Base-by-base conservation (phyloP, 352 stramenopile genomes). In the Pythium folliculosum region DNA sequence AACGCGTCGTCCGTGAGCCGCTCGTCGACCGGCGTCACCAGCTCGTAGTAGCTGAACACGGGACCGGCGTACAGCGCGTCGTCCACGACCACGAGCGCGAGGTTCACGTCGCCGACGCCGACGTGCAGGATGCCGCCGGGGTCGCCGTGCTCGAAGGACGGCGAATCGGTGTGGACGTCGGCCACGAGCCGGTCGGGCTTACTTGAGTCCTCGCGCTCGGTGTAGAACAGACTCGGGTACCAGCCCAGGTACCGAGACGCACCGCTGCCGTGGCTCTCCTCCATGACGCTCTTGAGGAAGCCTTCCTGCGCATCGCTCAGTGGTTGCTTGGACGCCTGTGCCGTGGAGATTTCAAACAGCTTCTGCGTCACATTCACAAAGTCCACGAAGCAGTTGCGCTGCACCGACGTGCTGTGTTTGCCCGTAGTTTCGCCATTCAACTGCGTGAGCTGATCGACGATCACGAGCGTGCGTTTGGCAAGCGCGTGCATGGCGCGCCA, bases 1-100 rank as follows among this genome's bases (percentile, higher is more conserved):
- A 78, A 76, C n/a, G 75, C 68, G 0, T 63, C 52, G 30, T 78
- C 72, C 0, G 49, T 73, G 30, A 73, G 47, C 0, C 72, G 63
- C 19, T 71, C 45, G 69, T 75, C 52, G 49, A 74, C 67, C 6
- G 65, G 40, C 13, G 62, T 76, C 22, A 72, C 53, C 43, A 79
- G 76, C 63, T 79, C 72, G 65, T 77, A 79, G 51, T 43, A 68
- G 57, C 65, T 72, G 60, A 79, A 77, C 35, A 79, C 60, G 1
- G 72, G 72, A 7, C 72, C 72, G 12, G 69, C 72, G 43, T 76
- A 78, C 64, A 78, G 53, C 30, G 48, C 40, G 5, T 70, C 57
- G 38, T 76, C 60, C 3, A 78, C 69, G 25, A 71, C 10, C 71
- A 51, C 19, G 13, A 23, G 45, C 45, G 45, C 19, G 10, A 10